A percentile compares a stretch with the other conserved stretches of the same genome.
Evolutionary conservation across 2,329 filamentous ascomycete genomes (phyloP).

Genomic region (Aschersonia sp.): DNA sequence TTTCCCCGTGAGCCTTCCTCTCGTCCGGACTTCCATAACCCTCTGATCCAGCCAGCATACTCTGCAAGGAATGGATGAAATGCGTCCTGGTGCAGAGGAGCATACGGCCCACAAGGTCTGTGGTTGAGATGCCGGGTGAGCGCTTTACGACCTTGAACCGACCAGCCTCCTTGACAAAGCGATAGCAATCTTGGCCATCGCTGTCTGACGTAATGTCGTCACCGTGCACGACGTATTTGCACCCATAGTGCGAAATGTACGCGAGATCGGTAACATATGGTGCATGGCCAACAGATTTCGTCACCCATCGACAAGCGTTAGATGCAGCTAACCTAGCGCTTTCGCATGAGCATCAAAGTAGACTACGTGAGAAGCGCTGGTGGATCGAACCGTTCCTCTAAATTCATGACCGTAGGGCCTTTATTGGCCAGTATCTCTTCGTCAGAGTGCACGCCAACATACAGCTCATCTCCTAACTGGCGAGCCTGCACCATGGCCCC

Average conservation of each 20-base stretch:
- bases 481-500: conserved; percentile 94
- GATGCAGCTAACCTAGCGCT: conserved; percentile 61
- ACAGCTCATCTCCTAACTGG: conserved; percentile 74
- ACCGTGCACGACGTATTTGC: conserved; percentile 88
- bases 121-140: conserved; percentile 92
- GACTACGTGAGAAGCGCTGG: conserved; percentile 1
- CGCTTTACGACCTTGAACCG: conserved; percentile 95
- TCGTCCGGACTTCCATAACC: conserved; percentile 57
- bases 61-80: conserved; percentile 71
- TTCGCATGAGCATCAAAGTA: not conserved
- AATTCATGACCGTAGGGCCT: conserved; percentile 91
- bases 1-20: conserved; percentile 43
- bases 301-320: conserved; percentile 91
- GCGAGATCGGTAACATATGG: conserved; percentile 89
- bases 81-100: conserved; percentile 87
- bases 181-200: conserved; percentile 89
- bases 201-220: conserved; percentile 96
- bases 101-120: conserved; percentile 96
- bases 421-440: conserved; percentile 94
- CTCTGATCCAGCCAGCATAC: conserved; percentile 53
- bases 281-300: conserved; percentile 65
- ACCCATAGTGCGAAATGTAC: conserved; percentile 93
- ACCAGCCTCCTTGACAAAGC: conserved; percentile 86
- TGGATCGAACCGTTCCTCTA: conserved; percentile 58
- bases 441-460: conserved; percentile 89